Evolutionary conservation across 306 rosid species (phyloP).

Genomic region (Parietaria judaica): DNA sequence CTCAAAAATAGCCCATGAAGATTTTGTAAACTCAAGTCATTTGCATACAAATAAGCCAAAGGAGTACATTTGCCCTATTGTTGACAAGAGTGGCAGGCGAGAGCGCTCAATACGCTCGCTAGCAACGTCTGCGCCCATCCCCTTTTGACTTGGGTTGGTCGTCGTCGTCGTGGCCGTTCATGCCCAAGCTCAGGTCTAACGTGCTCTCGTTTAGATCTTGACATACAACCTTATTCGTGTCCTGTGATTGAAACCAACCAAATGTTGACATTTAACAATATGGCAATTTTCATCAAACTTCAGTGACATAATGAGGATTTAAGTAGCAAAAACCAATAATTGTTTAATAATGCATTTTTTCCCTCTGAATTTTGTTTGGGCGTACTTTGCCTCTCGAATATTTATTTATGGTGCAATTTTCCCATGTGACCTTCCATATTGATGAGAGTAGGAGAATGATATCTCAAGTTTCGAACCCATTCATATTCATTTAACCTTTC

Average conservation of each 20-base stretch:
- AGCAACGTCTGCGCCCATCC: slow-evolving; percentile 41
- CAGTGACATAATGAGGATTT: too few species aligned
- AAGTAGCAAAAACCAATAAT: too few species aligned
- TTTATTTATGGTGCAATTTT: too few species aligned
- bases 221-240: slow-evolving; percentile 49
- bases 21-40: slow-evolving; percentile 9
- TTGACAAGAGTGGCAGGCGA: slow-evolving; percentile 18
- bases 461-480: too few species aligned
- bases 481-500: too few species aligned
- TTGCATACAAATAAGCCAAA: slow-evolving; percentile 19
- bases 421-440: too few species aligned
- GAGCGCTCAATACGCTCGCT: slow-evolving; percentile 22
- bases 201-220: slow-evolving; percentile 96
- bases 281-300: too few species aligned
- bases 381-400: too few species aligned
- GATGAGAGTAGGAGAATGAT: too few species aligned
- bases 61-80: slow-evolving; percentile 24
- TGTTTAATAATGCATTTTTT: too few species aligned
- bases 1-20: slow-evolving; percentile 24
- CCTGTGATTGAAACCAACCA: slow-evolving; percentile 37
- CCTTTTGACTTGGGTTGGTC: slow-evolving; percentile 43
- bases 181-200: slow-evolving; percentile 82
- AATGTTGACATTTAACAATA: slow-evolving; percentile 2
- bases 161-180: slow-evolving; percentile 60
- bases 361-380: too few species aligned